Base-by-base conservation (phyloP, 2,329 filamentous ascomycete genomes). In the Fusarium falciforme region DNA sequence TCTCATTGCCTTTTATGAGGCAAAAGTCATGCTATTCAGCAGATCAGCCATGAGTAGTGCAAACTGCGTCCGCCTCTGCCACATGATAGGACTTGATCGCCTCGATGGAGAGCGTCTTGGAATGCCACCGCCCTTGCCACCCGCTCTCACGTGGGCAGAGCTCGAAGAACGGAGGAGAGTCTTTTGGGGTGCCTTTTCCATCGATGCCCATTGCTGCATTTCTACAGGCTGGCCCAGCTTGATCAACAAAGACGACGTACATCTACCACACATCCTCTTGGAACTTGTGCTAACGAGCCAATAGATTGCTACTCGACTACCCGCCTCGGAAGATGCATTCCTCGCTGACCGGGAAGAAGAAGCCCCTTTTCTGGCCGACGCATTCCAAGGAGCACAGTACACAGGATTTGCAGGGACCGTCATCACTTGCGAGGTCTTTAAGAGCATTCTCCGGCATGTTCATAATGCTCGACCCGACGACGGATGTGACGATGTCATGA, bases 141-240 rank as follows among this genome's bases (percentile, higher is more conserved):
- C 94, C 2, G 87, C 94, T 0, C 89, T 89, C 76, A 93, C 94
- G 78, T 97, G 94, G 94, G 91, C 90, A 1, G 96, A 98, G 70
- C 73, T 86, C 22, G 87, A 89, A 68, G 95, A 98, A 82, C 88
- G 95, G 61, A 89, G 96, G 67, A 88, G 96, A 74, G 92, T 93
- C 0, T 97, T 98, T 76, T 98, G 96, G 96, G 90, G 92, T 73
- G 89, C 91, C 1, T 98, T 96, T 78, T 93, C 92, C 74, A 88
- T 93, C 47, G 95, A 98, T 80, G 89, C 93, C 29, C 97, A 97
- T 82, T 92, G 94, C 3, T 94, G 93, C 77, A 93, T 97, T 61
- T 94, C 94, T 14, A 97, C 95, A 5, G 95, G 95, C 3, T 98
- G 95, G 95, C 94, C 95, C 0, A 92, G 94, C 85, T 85, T 91